Conservation (phyloP, 2,329 filamentous ascomycete genomes). For the Cladosporium sp. region DNA sequence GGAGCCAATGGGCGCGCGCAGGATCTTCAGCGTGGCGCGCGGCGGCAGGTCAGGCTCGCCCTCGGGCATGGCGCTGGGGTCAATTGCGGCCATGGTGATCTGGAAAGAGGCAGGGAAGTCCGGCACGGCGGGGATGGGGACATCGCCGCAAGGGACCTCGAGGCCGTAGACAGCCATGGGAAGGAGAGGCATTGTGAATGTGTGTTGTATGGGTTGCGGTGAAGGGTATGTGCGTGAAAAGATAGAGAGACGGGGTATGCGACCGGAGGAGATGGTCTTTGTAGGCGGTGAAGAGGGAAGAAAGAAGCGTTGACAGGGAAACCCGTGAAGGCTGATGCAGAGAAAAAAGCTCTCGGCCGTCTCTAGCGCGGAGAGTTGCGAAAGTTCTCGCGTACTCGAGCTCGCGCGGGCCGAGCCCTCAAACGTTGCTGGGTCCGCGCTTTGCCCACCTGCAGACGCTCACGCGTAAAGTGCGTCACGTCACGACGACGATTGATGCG, state of each 20-base stretch:
- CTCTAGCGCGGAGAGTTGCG: neutral
- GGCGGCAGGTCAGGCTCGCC: constrained; percentile 44
- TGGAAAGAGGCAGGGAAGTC: constrained; percentile 85
- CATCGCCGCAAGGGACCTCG: constrained; percentile 77
- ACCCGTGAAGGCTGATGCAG: neutral
- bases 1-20: constrained; percentile 62
- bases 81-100: constrained; percentile 97
- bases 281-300: neutral
- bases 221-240: neutral
- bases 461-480: too few species aligned
- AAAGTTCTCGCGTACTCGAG: neutral
- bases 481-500: too few species aligned
- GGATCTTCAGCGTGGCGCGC: constrained; percentile 83
- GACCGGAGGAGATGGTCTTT: neutral
- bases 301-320: neutral
- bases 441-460: neutral
- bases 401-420: neutral
- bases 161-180: constrained; percentile 83
- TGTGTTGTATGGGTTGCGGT: constrained; percentile 4
- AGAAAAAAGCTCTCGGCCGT: neutral
- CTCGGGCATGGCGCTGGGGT: constrained; percentile 65
- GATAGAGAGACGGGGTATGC: neutral
- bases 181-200: constrained; percentile 22
- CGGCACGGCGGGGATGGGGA: constrained; percentile 70
- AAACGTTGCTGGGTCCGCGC: neutral